Evolutionary conservation across 805 yeast genomes (phyloP), one percentile per base, ranked within the genome.

Genomic region (Diddensiella santjacobensis): DNA sequence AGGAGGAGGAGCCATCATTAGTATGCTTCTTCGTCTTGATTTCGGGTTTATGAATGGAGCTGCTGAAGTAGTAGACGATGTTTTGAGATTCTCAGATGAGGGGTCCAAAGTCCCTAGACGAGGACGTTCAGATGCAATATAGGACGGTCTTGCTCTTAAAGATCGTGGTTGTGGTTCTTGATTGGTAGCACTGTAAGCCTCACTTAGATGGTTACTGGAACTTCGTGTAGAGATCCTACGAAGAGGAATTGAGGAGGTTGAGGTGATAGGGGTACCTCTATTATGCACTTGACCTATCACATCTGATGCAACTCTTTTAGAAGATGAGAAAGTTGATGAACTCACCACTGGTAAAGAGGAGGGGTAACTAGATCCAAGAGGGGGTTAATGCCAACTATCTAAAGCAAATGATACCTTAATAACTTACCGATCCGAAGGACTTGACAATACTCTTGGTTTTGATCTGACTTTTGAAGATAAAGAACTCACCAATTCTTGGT

Each of bases 321-420:
- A 31, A 20, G 44, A 18, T 23, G 15, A 20, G 4, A 30, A 15
- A 39, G 47, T 37, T 10, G 30, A 40, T 10, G 44, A 17, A 18
- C 42, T 36, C 11, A 48, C 47, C 3, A 54, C 51, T 4, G 59
- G 56, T 19, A 56, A 31, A 13, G 53, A 50, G 6, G 59, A 56
- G 23, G 50, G 48, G 22, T 20, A 35, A n/a, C 18, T 20, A 20
- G n/a, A 4, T 19, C n/a, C n/a, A n/a, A n/a, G n/a, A n/a, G n/a
- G n/a, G n/a, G n/a, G n/a, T n/a, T n/a, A n/a, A n/a, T 11, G 18
- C 39, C 39, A 18, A 38, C 6, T 18, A n/a, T n/a, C n/a, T n/a
- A n/a, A n/a, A n/a, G n/a, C n/a, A n/a, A n/a, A n/a, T n/a, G n/a
- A n/a, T n/a, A n/a, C n/a, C n/a, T n/a, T n/a, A n/a, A n/a, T 8